phyloP scores from a whole-genome alignment of 1,284 basidiomycete genomes.

The Moniliophthora roreri region DNA sequence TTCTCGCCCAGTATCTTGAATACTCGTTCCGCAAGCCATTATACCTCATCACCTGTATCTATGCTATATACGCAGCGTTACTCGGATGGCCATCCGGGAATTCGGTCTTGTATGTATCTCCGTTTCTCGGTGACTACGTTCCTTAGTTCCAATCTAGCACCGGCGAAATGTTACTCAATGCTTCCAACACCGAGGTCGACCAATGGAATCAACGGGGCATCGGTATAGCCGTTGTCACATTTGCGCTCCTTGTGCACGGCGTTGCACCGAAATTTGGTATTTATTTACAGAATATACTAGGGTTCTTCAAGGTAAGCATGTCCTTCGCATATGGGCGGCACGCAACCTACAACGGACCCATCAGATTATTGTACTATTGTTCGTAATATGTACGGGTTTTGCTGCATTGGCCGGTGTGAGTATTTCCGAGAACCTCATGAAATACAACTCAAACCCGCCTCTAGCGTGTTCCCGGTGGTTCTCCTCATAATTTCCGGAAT shows the following conservation, averaged over 20 bases:
- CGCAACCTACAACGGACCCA: no score
- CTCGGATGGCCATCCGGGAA: constrained; percentile 21
- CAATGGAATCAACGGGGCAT: constrained; percentile 29
- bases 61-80: constrained; percentile 28
- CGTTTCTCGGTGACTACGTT: neutral
- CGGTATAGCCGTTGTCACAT: constrained; percentile 34
- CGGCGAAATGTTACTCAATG: constrained; percentile 35
- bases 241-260: constrained; percentile 41
- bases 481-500: constrained; percentile 32
- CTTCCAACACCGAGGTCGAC: constrained; percentile 26
- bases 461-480: constrained; percentile 11
- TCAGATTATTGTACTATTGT: constrained; percentile 37
- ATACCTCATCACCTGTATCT: constrained; percentile 31
- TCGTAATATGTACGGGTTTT: constrained; percentile 40
- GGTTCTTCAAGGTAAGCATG: constrained; percentile 35
- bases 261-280: constrained; percentile 40
- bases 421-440: neutral
- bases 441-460: neutral
- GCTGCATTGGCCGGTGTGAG: constrained; percentile 29
- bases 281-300: constrained; percentile 45
- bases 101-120: neutral
- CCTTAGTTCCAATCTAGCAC: constrained; percentile 23
- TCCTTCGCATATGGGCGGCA: no score
- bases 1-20: constrained; percentile 27
- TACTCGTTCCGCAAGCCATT: constrained; percentile 29